Evolutionary conservation across 1,139 yeast species (phyloP).

Genomic region (Debaryomycetaceae sp.): DNA sequence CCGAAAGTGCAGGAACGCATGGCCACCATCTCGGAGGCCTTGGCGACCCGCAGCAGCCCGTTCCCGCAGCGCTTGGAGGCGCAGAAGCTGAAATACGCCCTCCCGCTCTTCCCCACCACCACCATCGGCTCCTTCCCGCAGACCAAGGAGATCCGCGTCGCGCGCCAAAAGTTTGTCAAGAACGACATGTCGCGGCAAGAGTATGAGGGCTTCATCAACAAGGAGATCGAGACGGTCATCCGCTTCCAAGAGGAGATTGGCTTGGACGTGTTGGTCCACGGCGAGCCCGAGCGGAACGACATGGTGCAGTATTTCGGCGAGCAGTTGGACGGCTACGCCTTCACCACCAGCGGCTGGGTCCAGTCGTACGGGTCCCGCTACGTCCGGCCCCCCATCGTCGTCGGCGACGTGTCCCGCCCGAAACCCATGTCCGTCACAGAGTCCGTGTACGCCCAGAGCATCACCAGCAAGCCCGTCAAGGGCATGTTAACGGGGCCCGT

Average conservation of each 20-base stretch:
- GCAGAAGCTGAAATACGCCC: constrained; percentile 79
- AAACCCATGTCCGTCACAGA: constrained; percentile 97
- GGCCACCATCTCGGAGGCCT: constrained; percentile 65
- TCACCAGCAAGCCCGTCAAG: constrained; percentile 93
- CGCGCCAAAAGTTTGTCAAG: constrained; percentile 96
- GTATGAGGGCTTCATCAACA: constrained; percentile 91
- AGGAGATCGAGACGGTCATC: constrained; percentile 91
- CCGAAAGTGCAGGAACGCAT: constrained; percentile 84
- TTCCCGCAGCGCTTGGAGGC: constrained; percentile 81
- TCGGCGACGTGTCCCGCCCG: constrained; percentile 99
- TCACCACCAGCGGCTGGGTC: constrained; percentile 99
- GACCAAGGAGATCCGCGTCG: constrained; percentile 96
- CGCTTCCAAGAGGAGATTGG: constrained; percentile 99
- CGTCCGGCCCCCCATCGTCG: constrained; percentile 98
- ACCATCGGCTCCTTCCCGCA: constrained; percentile 99
- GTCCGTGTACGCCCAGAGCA: constrained; percentile 96
- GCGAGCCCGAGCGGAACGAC: constrained; percentile 99
- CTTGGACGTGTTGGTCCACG: constrained; percentile 95
- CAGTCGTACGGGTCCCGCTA: constrained; percentile 99
- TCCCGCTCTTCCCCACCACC: constrained; percentile 99
- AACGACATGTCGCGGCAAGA: constrained; percentile 92
- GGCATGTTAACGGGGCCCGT: constrained; percentile 99
- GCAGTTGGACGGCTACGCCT: constrained; percentile 94
- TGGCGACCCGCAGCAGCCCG: constrained; percentile 77
- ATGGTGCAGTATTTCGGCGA: constrained; percentile 99